Evolutionary conservation across 768 basidiomycete genomes (phyloP).

Genomic region (Tulasnella sp.): DNA sequence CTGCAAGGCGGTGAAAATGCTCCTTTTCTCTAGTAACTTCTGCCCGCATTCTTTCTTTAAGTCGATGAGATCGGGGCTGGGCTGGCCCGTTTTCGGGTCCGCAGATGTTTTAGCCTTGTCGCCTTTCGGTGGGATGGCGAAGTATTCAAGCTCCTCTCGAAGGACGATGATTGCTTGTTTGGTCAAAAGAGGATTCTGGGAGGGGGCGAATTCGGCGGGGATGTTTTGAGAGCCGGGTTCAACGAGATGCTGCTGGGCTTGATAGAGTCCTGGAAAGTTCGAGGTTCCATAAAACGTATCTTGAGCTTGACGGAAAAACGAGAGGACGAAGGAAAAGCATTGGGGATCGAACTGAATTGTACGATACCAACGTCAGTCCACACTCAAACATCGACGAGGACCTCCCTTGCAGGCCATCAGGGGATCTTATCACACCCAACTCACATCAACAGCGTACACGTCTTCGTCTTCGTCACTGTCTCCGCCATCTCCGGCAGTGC

Average conservation of each 20-base stretch:
- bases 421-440: constrained; percentile 27
- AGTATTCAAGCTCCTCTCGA: constrained; percentile 96
- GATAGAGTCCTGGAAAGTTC: constrained; percentile 56
- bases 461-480: constrained; percentile 79
- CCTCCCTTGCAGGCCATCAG: background rate
- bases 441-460: constrained; percentile 90
- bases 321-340: constrained; percentile 87
- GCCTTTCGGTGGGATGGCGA: constrained; percentile 78
- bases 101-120: constrained; percentile 41
- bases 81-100: constrained; percentile 58
- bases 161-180: constrained; percentile 99
- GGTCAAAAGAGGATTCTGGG: constrained; percentile 82
- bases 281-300: constrained; percentile 86
- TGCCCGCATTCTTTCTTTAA: constrained; percentile 81
- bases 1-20: constrained; percentile 96
- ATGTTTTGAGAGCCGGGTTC: constrained; percentile 33
- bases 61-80: constrained; percentile 64
- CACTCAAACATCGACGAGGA: constrained; percentile 11
- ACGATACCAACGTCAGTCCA: constrained; percentile 8
- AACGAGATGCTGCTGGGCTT: constrained; percentile 66
- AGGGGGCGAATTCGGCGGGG: constrained; percentile 45
- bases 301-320: constrained; percentile 82
- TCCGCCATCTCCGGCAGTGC: constrained; percentile 60
- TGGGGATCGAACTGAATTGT: constrained; percentile 81
- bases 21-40: constrained; percentile 76